Percentiles rank a stretch among this genome's conserved stretches.
Evolutionary conservation across 202 grass and related monocot genomes (phyloP).

Genomic region (Setaria italica): DNA sequence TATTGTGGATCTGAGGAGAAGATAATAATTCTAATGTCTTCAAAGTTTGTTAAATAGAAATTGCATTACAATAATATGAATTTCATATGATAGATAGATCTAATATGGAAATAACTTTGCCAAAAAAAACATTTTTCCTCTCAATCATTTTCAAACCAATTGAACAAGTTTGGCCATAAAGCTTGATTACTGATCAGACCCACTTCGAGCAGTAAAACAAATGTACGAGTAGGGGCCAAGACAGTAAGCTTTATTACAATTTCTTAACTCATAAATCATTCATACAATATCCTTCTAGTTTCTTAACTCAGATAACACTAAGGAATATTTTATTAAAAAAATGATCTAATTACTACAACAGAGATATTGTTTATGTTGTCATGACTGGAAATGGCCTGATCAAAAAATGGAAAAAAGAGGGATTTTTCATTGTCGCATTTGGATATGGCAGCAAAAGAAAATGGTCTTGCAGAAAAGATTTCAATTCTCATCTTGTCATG

Average conservation of each 20-base stretch:
- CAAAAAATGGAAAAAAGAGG: not conserved
- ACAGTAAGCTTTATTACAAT: not conserved
- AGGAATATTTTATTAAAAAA: not conserved
- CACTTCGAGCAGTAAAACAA: not conserved
- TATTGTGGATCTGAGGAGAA: no score
- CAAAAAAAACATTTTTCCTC: not conserved
- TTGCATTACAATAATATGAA: no score
- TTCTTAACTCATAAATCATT: not conserved
- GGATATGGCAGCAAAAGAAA: not conserved
- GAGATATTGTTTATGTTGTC: not conserved
- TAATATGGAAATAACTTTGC: not conserved
- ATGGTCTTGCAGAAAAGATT: not conserved
- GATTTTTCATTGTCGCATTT: not conserved
- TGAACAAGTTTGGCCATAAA: conserved; percentile 2
- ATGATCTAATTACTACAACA: not conserved
- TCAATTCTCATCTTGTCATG: not conserved
- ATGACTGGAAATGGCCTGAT: not conserved
- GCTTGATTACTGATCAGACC: not conserved
- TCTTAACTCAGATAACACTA: conserved; percentile 32
- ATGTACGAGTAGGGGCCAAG: not conserved
- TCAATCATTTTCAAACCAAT: not conserved
- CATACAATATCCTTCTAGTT: conserved; percentile 1
- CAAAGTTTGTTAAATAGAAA: no score
- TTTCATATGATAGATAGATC: no score
- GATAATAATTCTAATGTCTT: no score